A percentile compares a stretch with the other conserved stretches of the same genome.
These are phyloP conservation scores for Leptoxyphium fumago DNA, from an alignment of 2,329 filamentous ascomycete genomes.

Conservation along the genomic window DNA sequence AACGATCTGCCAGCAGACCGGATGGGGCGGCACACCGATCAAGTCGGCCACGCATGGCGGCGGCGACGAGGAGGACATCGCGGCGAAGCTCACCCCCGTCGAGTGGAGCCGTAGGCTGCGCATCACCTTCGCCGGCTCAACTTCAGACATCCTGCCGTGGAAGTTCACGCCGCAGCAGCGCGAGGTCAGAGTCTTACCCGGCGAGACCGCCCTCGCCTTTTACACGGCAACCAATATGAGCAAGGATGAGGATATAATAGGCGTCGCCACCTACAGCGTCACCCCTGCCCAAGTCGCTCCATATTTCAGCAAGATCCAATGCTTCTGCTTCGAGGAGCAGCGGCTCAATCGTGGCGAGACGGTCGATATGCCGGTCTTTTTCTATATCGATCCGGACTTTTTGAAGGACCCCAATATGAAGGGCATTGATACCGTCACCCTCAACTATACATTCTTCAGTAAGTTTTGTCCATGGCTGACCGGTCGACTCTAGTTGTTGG, in stretches of 20 bases:
- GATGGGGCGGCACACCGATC: conserved; percentile 87
- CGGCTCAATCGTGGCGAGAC: conserved; percentile 87
- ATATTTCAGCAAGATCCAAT: conserved; percentile 99
- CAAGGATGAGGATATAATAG: conserved; percentile 76
- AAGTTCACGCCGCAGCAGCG: conserved; percentile 95
- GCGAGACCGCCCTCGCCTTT: conserved; percentile 92
- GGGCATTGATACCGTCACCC: conserved; percentile 83
- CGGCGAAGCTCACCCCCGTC: conserved; percentile 66
- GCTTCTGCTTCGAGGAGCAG: conserved; percentile 97
- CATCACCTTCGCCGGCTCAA: conserved; percentile 90
- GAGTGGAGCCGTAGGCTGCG: conserved; percentile 70
- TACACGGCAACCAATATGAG: conserved; percentile 92
- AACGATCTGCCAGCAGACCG: conserved; percentile 76
- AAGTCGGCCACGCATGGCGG: conserved; percentile 57
- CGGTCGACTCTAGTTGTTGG: background rate
- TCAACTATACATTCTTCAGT: conserved; percentile 99
- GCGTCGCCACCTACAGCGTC: conserved; percentile 93
- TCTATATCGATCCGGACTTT: conserved; percentile 95
- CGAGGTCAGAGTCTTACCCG: conserved; percentile 86
- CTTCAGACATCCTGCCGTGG: conserved; percentile 92
- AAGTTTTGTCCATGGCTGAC: conserved; percentile 27
- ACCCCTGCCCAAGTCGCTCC: conserved; percentile 90
- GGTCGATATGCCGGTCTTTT: conserved; percentile 99
- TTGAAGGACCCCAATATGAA: conserved; percentile 84
- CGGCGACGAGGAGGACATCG: conserved; percentile 40